Percentiles rank a stretch among this genome's conserved stretches.
These are phyloP conservation scores for Entophlyctis luteolus DNA, from an alignment of 192 early-diverging fungal species.

Conservation along the genomic window DNA sequence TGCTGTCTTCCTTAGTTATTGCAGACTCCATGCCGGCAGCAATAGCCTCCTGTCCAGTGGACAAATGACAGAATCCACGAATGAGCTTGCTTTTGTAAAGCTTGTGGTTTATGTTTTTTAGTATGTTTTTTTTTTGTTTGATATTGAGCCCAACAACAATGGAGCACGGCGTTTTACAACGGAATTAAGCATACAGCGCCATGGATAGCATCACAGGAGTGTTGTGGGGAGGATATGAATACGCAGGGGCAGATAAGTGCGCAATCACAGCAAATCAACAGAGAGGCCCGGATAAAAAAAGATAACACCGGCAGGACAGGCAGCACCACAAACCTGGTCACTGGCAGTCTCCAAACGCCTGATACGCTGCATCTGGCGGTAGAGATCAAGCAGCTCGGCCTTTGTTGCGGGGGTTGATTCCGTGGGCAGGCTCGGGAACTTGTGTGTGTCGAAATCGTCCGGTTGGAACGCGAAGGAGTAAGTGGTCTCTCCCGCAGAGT, in stretches of 20 bases:
- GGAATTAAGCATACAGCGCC: no score
- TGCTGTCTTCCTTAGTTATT: slow-evolving; percentile 81
- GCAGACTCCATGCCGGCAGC: slow-evolving; percentile 89
- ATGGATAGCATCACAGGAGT: no score
- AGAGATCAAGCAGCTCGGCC: slow-evolving; percentile 74
- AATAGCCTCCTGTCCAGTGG: slow-evolving; percentile 93
- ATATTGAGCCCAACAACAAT: no score
- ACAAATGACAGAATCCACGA: slow-evolving; percentile 97
- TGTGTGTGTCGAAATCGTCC: slow-evolving; percentile 75
- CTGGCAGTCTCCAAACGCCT: slow-evolving; percentile 89
- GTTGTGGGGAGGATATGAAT: no score
- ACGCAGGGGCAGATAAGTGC: no score
- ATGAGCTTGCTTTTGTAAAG: slow-evolving; percentile 96
- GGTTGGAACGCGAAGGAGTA: slow-evolving; percentile 69
- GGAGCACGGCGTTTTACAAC: no score
- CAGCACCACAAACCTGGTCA: slow-evolving; percentile 55
- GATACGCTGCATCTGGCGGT: slow-evolving; percentile 83
- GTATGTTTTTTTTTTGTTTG: no score
- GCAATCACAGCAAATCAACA: no score
- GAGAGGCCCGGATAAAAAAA: no score
- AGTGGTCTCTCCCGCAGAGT: slow-evolving; percentile 9
- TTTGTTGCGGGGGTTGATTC: slow-evolving; percentile 56
- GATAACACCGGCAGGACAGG: not conserved
- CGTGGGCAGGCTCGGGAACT: slow-evolving; percentile 63
- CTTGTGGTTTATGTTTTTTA: no score